phyloP scores from a whole-genome alignment of 1,284 basidiomycete species.

The Sphaerobolus stellatus region DNA sequence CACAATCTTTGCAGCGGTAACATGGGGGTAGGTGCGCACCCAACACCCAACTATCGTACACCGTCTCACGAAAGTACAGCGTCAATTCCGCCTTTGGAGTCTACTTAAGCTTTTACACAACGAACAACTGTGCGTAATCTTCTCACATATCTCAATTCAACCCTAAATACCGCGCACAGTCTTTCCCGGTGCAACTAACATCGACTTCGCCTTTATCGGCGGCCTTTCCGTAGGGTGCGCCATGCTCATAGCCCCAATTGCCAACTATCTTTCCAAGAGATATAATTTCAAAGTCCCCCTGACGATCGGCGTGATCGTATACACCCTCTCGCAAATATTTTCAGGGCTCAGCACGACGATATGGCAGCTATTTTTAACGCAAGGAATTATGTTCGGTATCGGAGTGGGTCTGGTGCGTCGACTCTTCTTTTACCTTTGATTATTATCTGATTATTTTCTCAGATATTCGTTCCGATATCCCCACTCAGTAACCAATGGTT shows the following conservation, averaged over 20 bases:
- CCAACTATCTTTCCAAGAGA: conserved; percentile 31
- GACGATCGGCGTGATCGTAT: conserved; percentile 28
- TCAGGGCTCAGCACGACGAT: conserved; percentile 16
- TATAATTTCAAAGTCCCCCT: conserved; percentile 34
- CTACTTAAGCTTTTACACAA: conserved; percentile 38
- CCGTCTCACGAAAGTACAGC: conserved; percentile 18
- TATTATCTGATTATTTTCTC: conserved; percentile 5
- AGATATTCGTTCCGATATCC: conserved; percentile 31
- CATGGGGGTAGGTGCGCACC: conserved; percentile 21
- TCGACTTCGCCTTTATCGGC: conserved; percentile 41
- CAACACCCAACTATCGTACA: too few relatives aligned
- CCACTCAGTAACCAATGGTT: conserved; percentile 39
- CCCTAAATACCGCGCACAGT: conserved; percentile 8
- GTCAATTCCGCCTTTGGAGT: conserved; percentile 42
- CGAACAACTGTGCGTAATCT: conserved; percentile 29
- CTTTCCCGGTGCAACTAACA: conserved; percentile 33
- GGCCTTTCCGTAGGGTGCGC: conserved; percentile 35
- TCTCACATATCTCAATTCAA: background rate
- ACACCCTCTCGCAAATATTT: conserved; percentile 11
- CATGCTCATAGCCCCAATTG: conserved; percentile 33
- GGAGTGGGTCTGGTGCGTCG: conserved; percentile 15
- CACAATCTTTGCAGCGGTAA: conserved; percentile 7
- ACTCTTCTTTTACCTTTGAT: too few relatives aligned
- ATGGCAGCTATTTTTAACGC: conserved; percentile 16
- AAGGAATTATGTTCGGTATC: conserved; percentile 15